A percentile compares a stretch with the other conserved stretches of the same genome.
phyloP scores from a whole-genome alignment of 768 basidiomycete genomes.

The Kwoniella botswanensis region DNA sequence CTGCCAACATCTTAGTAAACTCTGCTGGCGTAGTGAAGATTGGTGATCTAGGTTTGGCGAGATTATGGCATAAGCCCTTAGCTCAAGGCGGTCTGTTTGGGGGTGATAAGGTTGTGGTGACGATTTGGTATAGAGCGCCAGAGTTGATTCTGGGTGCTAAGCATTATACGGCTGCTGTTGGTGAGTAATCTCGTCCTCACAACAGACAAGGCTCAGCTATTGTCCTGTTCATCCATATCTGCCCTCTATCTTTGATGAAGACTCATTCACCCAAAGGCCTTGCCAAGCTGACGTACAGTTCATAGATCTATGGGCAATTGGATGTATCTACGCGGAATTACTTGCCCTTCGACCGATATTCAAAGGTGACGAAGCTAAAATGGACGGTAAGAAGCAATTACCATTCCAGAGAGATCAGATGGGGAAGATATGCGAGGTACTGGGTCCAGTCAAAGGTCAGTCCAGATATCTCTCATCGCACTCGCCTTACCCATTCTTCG shows the following conservation, averaged over 20 bases:
- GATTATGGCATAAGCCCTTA: slow-evolving; percentile 86
- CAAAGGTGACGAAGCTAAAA: slow-evolving; percentile 98
- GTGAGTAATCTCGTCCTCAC: slow-evolving; percentile 33
- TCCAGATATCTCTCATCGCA: slow-evolving; percentile 20
- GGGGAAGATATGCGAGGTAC: slow-evolving; percentile 90
- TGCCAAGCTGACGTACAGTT: neutral
- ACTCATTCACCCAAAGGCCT: too few relatives aligned
- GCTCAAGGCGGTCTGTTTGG: slow-evolving; percentile 76
- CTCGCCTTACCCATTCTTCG: neutral
- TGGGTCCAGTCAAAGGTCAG: slow-evolving; percentile 85
- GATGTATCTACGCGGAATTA: slow-evolving; percentile 95
- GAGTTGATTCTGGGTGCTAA: slow-evolving; percentile 95
- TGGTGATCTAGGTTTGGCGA: slow-evolving; percentile 94
- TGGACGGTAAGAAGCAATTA: slow-evolving; percentile 88
- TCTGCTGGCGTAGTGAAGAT: slow-evolving; percentile 90
- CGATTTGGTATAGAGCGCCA: slow-evolving; percentile 98
- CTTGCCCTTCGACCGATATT: slow-evolving; percentile 93
- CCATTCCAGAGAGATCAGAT: slow-evolving; percentile 97
- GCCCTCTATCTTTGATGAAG: too few relatives aligned
- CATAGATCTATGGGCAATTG: slow-evolving; percentile 91
- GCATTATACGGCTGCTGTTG: slow-evolving; percentile 93
- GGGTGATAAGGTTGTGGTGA: slow-evolving; percentile 98
- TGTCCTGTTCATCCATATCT: too few relatives aligned
- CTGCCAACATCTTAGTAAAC: slow-evolving; percentile 96
- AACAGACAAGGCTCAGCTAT: too few relatives aligned